These are phyloP conservation scores for Tuber magnatum DNA, from an alignment of 495 filamentous ascomycete genomes.

Conservation along the genomic window DNA sequence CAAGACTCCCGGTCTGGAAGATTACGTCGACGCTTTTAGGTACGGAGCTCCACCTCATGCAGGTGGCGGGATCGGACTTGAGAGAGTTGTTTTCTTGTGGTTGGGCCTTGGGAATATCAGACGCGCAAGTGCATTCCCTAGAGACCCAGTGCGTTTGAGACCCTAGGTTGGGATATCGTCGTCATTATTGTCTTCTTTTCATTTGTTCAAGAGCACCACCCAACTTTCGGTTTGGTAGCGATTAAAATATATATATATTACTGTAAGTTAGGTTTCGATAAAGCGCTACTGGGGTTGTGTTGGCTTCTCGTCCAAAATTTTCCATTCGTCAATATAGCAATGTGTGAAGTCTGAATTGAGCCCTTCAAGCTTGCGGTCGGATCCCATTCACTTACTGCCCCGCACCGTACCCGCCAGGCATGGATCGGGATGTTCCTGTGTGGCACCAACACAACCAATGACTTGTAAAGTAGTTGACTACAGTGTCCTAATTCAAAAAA, in stretches of 20 bases:
- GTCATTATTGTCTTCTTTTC: background rate
- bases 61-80: slow-evolving; percentile 82
- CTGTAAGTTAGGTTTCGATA: background rate
- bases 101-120: slow-evolving; percentile 82
- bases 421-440: background rate
- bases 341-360: background rate
- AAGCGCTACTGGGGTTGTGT: background rate
- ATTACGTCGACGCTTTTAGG: slow-evolving; percentile 81
- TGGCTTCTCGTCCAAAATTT: background rate
- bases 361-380: background rate
- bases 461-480: background rate
- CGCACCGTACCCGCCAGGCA: background rate
- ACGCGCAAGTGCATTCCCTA: slow-evolving; percentile 71
- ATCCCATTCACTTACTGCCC: background rate
- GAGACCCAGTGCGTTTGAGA: slow-evolving; percentile 65
- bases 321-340: background rate
- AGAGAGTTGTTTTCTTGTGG: slow-evolving; percentile 77
- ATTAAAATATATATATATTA: background rate
- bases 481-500: too few relatives aligned
- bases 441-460: background rate
- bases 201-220: background rate
- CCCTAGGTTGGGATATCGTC: slow-evolving; percentile 21
- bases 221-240: background rate
- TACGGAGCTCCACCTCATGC: slow-evolving; percentile 86
- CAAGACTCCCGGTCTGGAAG: slow-evolving; percentile 59